Base-by-base conservation (phyloP, 2,329 filamentous ascomycete genomes). In the Neopestalotiopsis rosae region DNA sequence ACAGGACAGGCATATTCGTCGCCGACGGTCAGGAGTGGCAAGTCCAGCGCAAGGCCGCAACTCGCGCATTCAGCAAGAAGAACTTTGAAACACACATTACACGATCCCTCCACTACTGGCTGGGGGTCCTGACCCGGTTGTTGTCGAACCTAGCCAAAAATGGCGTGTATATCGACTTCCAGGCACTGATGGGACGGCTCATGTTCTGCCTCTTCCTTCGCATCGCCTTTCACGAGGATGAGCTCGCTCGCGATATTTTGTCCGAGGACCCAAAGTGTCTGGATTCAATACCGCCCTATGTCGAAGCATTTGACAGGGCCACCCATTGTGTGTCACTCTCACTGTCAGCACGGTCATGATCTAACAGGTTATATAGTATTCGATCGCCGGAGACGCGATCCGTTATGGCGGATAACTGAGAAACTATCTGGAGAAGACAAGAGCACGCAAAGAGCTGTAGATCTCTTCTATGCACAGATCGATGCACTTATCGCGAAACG, bases 1-100 rank as follows among this genome's bases (percentile, higher is more conserved):
- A 59, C 57, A 32, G 57, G 0, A 59, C 57, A 5, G 57, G 57
- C 17, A 59, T 59, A 12, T 59, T 59, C 4, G 57, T 59, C 57
- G 24, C 57, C 13, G 57, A 59, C 28, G 57, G 57, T 12, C n/a
- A 59, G 57, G 24, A 59, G 57, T 59, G 57, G 57, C 28, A 59
- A 24, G 30, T 59, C 24, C 57, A 59, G 57, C 57, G 57, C 57
- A 59, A 34, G 30, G 30, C 57, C 1, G 57, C 57, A 13, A 59
- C 28, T 17, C 24, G 57, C 30, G 57, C 57, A 14, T 59, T 59
- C 30, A 59, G 24, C 28, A 59, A 59, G 57, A 30, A 59, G 57
- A 59, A 59, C 30, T 59, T 59, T 13, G 57, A 59, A 59, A 59
- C 24, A 4, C 57, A 59, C 3, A 59, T 59, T 9, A 59, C 57